Base-by-base conservation (phyloP, 1,139 yeast species). In the Blastobotrys arbuscula region DNA sequence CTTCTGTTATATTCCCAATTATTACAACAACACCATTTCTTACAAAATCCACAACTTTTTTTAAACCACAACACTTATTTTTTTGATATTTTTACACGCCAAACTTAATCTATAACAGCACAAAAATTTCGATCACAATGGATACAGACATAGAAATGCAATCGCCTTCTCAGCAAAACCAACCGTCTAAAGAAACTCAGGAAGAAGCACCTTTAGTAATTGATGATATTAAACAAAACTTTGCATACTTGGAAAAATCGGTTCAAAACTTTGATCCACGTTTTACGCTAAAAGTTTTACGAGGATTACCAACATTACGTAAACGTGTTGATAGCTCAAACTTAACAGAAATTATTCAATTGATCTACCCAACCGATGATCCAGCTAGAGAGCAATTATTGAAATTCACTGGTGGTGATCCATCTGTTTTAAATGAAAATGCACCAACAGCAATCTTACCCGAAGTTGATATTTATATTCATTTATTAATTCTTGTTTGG, bases 191-290 rank as follows among this genome's bases (percentile, higher is more conserved):
- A 28, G 44, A 39, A 31, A 30, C 30, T 9, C 31, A 30, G 34
- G 58, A 54, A 40, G 46, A 44, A 15, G 50, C 40, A 31, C 45
- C 49, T 3, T 44, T 53, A 30, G 56, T 50, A 8, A 43, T 53
- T 21, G 55, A 55, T 48, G 82, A 80, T 56, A 74, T 80, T 59
- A 78, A 76, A 54, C 76, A 69, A 56, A 72, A 77, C 44, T 78
- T 81, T 58, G 71, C 71, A 26, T 74, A 81, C 52, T 73, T 85
- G 55, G 76, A 76, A 52, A 84, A 84, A 65, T 88, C 96, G 1
- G 86, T 88, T 5, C 68, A 79, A 47, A 80, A 81, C 51, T 81
- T 82, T 62, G 98, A 92, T 67, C 87, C 95, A 57, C 80, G 97
- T 56, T 87, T 84, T 67, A 80, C 92, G 45, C 77, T 94, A 66